Conservation (phyloP, 2,329 filamentous ascomycete species). For the Fusarium subglutinans region DNA sequence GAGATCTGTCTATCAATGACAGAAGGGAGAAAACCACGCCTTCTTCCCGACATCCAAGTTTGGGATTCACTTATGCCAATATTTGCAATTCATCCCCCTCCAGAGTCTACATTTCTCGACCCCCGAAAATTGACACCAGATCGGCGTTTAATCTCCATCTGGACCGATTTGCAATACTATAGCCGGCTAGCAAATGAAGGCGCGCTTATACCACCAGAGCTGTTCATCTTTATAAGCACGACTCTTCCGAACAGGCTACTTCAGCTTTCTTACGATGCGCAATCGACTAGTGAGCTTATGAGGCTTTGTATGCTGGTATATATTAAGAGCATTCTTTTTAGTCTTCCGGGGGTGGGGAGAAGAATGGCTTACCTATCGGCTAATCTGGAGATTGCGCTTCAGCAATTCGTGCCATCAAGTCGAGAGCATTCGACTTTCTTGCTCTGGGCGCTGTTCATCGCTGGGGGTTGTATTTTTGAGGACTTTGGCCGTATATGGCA, state of each 20-base stretch:
- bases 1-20: not conserved
- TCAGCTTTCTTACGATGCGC: not conserved
- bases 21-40: not conserved
- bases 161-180: not conserved
- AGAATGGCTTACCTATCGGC: accelerated
- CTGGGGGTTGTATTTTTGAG: not conserved
- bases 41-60: accelerated
- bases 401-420: accelerated
- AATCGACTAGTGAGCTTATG: not conserved
- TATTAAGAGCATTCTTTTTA: not conserved
- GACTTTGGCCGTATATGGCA: not conserved
- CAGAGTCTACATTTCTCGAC: accelerated
- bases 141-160: accelerated
- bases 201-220: not conserved
- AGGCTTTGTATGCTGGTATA: not conserved
- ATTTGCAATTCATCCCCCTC: too few relatives aligned
- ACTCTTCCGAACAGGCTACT: not conserved
- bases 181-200: accelerated
- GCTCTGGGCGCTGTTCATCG: accelerated
- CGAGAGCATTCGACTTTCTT: not conserved
- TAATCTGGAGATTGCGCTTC: not conserved
- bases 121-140: accelerated
- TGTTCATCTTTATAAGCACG: not conserved
- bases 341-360: not conserved
- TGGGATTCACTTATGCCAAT: not conserved